Evolutionary conservation across 139 green algal species (phyloP), one percentile per base, ranked within the genome.

Genomic region (Picochlorum sp.): DNA sequence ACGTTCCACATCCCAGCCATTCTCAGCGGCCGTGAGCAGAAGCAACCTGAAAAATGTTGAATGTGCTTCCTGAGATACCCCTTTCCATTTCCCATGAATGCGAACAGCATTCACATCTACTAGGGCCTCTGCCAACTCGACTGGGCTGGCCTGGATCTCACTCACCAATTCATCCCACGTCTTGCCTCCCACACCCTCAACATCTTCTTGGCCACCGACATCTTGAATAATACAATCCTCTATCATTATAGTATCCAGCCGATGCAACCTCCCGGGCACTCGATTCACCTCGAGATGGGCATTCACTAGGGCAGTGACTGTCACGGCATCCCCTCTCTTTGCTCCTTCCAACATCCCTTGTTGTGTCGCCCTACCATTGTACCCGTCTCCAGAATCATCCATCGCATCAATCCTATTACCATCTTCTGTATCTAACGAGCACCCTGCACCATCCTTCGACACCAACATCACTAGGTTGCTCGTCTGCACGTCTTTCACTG

Each of bases 11-110:
- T 24, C 24, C 44, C 44, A 53, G 7, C 44, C 44, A 12, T 53
- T 12, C 24, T 36, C 14, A 59, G 33, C 22, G 55, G 22, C 59
- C 49, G 44, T 73, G 50, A 44, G 59, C 50, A 13, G 66, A 59
- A 18, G 51, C 60, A 18, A 79, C 58, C 20, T 85, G 32, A 36
- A 81, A 36, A 22, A 81, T 41, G 61, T 85, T 64, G 50, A 86
- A 73, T 58, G 85, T 50, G 41, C 41, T 44, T 20, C 69, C 70
- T 40, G 82, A 65, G 61, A 82, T 75, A 8, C 5, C 41, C 0
- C 25, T 7, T 5, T 81, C 73, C 76, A 73, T 20, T 40, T 4
- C 2, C 55, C 67, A 31, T 36, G 53, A 25, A 86, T 57, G 56
- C 63, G 44, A 37, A 86, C 31, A 8, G 77, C 71, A n/a, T 56